Evolutionary conservation across 192 early-diverging fungal genomes (phyloP), one percentile per base, ranked within the genome.

Genomic region (Backusella psychrophila): DNA sequence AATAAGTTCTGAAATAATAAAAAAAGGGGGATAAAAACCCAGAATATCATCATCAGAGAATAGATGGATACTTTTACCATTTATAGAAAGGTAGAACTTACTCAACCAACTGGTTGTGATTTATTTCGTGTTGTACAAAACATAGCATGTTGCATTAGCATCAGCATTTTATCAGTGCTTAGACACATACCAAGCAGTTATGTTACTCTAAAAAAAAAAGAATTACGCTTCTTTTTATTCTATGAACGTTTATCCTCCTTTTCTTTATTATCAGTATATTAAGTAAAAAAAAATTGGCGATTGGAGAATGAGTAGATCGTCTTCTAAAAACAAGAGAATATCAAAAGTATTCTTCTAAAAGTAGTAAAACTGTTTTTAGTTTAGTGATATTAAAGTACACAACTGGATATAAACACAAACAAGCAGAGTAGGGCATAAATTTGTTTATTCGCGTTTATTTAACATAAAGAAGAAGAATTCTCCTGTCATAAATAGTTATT

Each of bases 361-460:
- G 26, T 59, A 59, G 53, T 59, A 59, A 12, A 26, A 11, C 3
- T 4, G 21, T 59, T 59, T 7, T 23, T 12, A 19, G 23, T 26
- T 59, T 59, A 59, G 46, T 49, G 46, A 49, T n/a, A 19, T 49
- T 49, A 49, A 49, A 49, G 5, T 49, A 49, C 7, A 26, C 23
- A 59, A 8, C n/a, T 53, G 52, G 23, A 21, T 2, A 23, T 12
- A 63, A 29, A 29, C 1, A 26, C 6, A 12, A 63, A 1, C 2
- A 26, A 63, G 11, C 9, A 63, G 6, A 63, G 14, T 63, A 63
- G 11, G 23, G 56, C 56, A 63, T 63, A 63, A 26, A 14, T 63
- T 49, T 29, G 56, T 63, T 63, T 63, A 63, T 63, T 63, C 56
- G 26, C 56, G 56, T 63, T 63, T 63, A 63, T 63, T 63, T 26